Percentiles rank a stretch among this genome's conserved stretches.
phyloP scores from a whole-genome alignment of 495 filamentous ascomycete genomes.

The Xylaria bambusicola region DNA sequence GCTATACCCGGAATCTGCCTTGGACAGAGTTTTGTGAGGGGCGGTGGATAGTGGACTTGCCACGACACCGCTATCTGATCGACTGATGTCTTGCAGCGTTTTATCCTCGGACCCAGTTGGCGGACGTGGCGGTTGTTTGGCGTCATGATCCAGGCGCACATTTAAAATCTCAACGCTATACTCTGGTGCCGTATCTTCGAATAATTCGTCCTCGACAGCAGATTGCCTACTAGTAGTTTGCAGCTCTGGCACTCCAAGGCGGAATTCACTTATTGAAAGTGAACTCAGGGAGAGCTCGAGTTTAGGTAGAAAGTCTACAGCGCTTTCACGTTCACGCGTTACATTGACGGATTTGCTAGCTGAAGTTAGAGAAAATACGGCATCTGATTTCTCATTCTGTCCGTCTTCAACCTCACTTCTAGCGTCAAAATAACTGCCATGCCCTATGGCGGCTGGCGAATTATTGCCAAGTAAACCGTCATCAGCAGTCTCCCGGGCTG shows the following conservation, averaged over 20 bases:
- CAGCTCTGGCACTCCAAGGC: slow-evolving; percentile 31
- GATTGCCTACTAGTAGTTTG: slow-evolving; percentile 50
- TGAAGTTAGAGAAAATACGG: not conserved
- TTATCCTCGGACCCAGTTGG: slow-evolving; percentile 9
- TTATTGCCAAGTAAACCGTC: not conserved
- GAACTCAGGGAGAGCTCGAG: slow-evolving; percentile 12
- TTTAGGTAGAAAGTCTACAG: slow-evolving; percentile 7
- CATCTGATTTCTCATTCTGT: not conserved
- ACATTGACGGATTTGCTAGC: not conserved
- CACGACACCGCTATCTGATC: slow-evolving; percentile 48
- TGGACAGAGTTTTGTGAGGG: slow-evolving; percentile 45
- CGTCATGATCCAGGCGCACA: slow-evolving; percentile 42
- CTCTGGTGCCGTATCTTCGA: slow-evolving; percentile 45
- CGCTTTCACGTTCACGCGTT: slow-evolving; percentile 2
- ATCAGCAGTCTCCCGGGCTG: slow-evolving; percentile 17
- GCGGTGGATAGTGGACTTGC: slow-evolving; percentile 39
- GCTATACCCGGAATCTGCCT: slow-evolving; percentile 60
- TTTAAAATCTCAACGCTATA: slow-evolving; percentile 42
- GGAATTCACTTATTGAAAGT: slow-evolving; percentile 6
- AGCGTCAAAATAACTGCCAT: not conserved
- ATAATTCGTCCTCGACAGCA: slow-evolving; percentile 50
- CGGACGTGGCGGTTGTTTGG: slow-evolving; percentile 35
- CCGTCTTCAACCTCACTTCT: not conserved
- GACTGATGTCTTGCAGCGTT: slow-evolving; percentile 26
- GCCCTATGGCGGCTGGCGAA: not conserved